Base-by-base conservation (phyloP, 2,329 filamentous ascomycete genomes). In the Knufia fluminis region DNA sequence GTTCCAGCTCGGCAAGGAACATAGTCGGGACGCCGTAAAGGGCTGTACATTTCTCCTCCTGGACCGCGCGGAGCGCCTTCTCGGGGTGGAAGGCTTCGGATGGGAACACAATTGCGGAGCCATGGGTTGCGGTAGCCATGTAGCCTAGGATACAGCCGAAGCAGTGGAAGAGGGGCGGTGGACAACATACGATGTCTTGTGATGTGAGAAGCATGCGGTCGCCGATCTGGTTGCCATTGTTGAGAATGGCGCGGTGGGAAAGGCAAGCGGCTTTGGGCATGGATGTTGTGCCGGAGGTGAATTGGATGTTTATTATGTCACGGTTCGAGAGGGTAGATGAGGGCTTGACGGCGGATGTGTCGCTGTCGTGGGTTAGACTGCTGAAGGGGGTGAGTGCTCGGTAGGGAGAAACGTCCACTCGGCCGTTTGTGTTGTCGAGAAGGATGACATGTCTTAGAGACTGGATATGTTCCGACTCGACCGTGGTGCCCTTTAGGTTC, bases 21-120 rank as follows among this genome's bases (percentile, higher is more conserved):
- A 97, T 98, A 47, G 91, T 97, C 3, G 87, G 80, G 0, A 97
- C 91, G 50, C 91, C 90, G 65, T 96, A 92, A 0, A 96, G 76
- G 0, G 78, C 82, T 0, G 82, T 85, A 40, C 74, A 79, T 50
- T 70, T 71, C 61, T 83, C 76, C 56, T 81, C 77, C 58, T 79
- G 78, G 0, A 85, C 76, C 1, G 79, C 72, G 50, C 72, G 69
- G 0, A 96, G 73, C 0, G 85, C 77, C 1, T 86, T 86, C 2
- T 72, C 66, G 0, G 91, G 85, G 61, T 95, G 82, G 68, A 97
- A 97, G 0, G 87, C 85, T 59, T 94, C 89, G 7, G 80, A 79
- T 0, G 91, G 87, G 60, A 96, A 90, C 3, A 96, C 78, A 54
- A 97, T 87, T 14, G 83, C 74, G 0, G 86, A 80, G 50, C 89